These are phyloP conservation scores for Coffea humblotiana DNA, from an alignment of 305 asterid species.

Conservation along the genomic window DNA sequence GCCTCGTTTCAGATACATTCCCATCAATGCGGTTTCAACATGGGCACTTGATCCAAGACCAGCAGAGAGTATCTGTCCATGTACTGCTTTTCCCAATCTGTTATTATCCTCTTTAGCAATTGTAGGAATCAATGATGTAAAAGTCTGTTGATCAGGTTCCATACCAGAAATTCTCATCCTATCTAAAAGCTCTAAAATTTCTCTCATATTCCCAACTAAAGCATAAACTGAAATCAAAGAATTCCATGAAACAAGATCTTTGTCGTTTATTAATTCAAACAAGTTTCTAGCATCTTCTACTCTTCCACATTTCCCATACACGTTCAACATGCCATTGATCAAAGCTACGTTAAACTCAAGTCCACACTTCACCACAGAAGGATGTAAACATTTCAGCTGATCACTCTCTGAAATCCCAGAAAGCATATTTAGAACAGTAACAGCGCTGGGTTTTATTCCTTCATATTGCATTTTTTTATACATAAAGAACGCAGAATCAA, in stretches of 20 bases:
- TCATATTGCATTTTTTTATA: slow-evolving; percentile 53
- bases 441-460: slow-evolving; percentile 50
- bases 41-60: slow-evolving; percentile 55
- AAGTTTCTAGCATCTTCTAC: slow-evolving; percentile 54
- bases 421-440: slow-evolving; percentile 61
- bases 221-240: slow-evolving; percentile 66
- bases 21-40: slow-evolving; percentile 58
- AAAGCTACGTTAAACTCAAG: slow-evolving; percentile 37
- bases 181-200: slow-evolving; percentile 40
- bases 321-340: slow-evolving; percentile 60
- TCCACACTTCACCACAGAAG: slow-evolving; percentile 45
- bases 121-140: slow-evolving; percentile 58
- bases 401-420: slow-evolving; percentile 46
- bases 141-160: slow-evolving; percentile 68
- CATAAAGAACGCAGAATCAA: slow-evolving; percentile 47
- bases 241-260: slow-evolving; percentile 80
- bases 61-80: slow-evolving; percentile 50
- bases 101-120: slow-evolving; percentile 52
- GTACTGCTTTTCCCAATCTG: slow-evolving; percentile 53
- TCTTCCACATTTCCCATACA: slow-evolving; percentile 68
- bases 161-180: slow-evolving; percentile 52
- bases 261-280: slow-evolving; percentile 51
- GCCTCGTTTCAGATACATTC: slow-evolving; percentile 59
- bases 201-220: slow-evolving; percentile 33
- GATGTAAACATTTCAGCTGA: slow-evolving; percentile 50